phyloP scores from a whole-genome alignment of 2,329 filamentous ascomycete genomes.

The Penicillium crustosum region DNA sequence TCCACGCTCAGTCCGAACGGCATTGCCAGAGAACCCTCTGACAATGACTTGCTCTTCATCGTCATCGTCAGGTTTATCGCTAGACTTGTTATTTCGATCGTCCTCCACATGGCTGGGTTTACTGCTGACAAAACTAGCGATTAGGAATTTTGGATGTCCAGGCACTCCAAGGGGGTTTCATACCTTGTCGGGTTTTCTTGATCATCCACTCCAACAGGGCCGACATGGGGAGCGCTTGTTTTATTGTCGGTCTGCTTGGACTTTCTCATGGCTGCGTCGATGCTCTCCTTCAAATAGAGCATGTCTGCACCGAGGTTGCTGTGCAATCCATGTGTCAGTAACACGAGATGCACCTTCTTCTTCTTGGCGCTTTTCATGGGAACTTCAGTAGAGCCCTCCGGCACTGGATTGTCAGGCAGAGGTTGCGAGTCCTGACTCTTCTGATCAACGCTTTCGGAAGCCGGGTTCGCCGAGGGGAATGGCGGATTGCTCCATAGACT shows the following conservation, averaged over 20 bases:
- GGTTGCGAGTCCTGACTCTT: slow-evolving; percentile 22
- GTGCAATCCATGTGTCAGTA: slow-evolving; percentile 91
- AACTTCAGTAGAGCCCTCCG: slow-evolving; percentile 5
- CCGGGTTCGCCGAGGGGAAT: slow-evolving; percentile 59
- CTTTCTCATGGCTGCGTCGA: slow-evolving; percentile 77
- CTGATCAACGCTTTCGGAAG: slow-evolving; percentile 38
- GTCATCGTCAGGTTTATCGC: slow-evolving; percentile 39
- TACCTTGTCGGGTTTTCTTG: not conserved
- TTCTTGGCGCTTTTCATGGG: slow-evolving; percentile 29
- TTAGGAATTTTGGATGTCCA: not conserved
- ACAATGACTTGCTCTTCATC: slow-evolving; percentile 77
- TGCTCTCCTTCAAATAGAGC: slow-evolving; percentile 96
- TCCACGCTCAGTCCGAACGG: slow-evolving; percentile 84
- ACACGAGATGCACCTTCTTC: slow-evolving; percentile 74
- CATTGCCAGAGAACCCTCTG: slow-evolving; percentile 84
- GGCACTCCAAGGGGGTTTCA: not conserved
- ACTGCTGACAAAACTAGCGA: not conserved
- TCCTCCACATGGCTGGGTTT: not conserved
- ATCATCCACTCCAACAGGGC: not conserved
- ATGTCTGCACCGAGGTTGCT: slow-evolving; percentile 96
- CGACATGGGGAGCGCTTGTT: slow-evolving; percentile 41
- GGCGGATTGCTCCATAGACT: slow-evolving; percentile 90
- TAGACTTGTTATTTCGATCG: not conserved
- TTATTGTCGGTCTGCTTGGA: slow-evolving; percentile 63
- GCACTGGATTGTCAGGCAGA: slow-evolving; percentile 13